Conservation (phyloP, 805 yeast genomes). For the Nakazawaea ishiwadae region DNA sequence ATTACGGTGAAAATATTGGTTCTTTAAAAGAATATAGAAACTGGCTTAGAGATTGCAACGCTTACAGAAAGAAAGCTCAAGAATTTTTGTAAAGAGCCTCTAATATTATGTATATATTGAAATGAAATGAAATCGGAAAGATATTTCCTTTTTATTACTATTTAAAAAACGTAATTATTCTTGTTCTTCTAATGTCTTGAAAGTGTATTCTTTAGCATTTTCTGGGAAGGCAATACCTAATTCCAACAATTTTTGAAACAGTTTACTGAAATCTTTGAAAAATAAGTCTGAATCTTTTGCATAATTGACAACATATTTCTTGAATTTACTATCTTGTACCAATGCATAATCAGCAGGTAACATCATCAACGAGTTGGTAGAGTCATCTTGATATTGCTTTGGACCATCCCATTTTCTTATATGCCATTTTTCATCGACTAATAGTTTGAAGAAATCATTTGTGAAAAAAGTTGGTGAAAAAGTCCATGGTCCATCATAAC, state of each 20-base stretch:
- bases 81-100: conserved; percentile 59
- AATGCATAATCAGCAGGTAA: conserved; percentile 54
- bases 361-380: conserved; percentile 52
- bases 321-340: conserved; percentile 40
- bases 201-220: conserved; percentile 36
- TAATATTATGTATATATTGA: no score
- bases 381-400: conserved; percentile 58
- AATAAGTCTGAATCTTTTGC: conserved; percentile 46
- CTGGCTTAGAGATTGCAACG: conserved; percentile 94
- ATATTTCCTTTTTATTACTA: no score
- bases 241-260: conserved; percentile 51
- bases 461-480: conserved; percentile 69
- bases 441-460: conserved; percentile 65
- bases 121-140: no score
- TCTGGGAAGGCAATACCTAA: conserved; percentile 67
- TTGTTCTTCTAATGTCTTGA: conserved; percentile 72
- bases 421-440: conserved; percentile 55
- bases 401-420: conserved; percentile 55
- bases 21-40: conserved; percentile 83
- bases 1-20: conserved; percentile 93
- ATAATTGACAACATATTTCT: conserved; percentile 40
- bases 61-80: conserved; percentile 76
- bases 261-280: conserved; percentile 43
- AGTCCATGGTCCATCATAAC: conserved; percentile 91
- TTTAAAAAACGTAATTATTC: conserved; percentile 20